Evolutionary conservation across 345 rosid genomes (phyloP).

Genomic region (Eucalyptus leucophloia): DNA sequence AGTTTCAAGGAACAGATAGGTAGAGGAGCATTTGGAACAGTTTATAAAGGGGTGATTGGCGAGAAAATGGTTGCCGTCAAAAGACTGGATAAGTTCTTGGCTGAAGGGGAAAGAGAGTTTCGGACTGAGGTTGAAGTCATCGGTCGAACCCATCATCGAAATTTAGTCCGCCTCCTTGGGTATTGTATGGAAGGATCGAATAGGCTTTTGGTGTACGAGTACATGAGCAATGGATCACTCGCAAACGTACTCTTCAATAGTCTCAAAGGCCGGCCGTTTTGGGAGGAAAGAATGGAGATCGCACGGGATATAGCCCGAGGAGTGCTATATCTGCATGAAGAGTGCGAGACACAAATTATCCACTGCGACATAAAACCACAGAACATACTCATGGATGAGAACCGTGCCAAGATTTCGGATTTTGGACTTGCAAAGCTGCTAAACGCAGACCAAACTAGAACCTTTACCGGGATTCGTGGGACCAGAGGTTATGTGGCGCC

Average conservation of each 20-base stretch:
- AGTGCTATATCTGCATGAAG: neutral
- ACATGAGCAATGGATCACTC: constrained; percentile 14
- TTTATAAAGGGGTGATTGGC: constrained; percentile 3
- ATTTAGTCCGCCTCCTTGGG: constrained; percentile 6
- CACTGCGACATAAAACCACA: constrained; percentile 18
- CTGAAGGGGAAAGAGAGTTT: constrained; percentile 9
- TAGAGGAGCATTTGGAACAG: constrained; percentile 8
- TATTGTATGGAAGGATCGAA: constrained; percentile 2
- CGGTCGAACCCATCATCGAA: constrained; percentile 13
- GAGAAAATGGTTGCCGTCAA: constrained; percentile 3
- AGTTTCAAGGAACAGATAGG: constrained; percentile 8
- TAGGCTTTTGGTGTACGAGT: constrained; percentile 8
- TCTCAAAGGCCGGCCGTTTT: neutral
- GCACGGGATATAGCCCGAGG: constrained; percentile 9
- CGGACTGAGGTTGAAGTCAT: constrained; percentile 3
- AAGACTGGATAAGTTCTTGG: neutral
- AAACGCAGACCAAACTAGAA: constrained; percentile 9
- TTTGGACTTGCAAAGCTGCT: constrained; percentile 5
- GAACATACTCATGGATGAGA: constrained; percentile 9
- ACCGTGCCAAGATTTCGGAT: constrained; percentile 6
- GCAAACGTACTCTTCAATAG: constrained; percentile 4
- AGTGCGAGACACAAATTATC: constrained; percentile 10
- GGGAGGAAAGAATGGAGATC: constrained; percentile 1
- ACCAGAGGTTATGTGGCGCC: constrained; percentile 16
- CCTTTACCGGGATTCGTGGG: constrained; percentile 8